A percentile compares a stretch with the other conserved stretches of the same genome.
phyloP scores from a whole-genome alignment of 2,329 filamentous ascomycete genomes.

The Penicillium decumbens region DNA sequence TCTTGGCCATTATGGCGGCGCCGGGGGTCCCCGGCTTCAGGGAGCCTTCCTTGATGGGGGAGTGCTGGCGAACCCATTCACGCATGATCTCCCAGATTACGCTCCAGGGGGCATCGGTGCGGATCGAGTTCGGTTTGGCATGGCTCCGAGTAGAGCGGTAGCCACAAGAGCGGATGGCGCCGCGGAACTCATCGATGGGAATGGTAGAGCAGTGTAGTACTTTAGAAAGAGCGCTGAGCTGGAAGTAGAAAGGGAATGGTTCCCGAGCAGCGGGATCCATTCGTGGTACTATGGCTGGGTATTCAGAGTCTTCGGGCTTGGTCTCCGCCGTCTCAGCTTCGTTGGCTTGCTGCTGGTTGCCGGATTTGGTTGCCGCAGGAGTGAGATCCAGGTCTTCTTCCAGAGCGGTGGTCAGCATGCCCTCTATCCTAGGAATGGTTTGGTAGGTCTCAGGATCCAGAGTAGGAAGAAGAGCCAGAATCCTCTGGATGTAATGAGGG shows the following conservation, averaged over 20 bases:
- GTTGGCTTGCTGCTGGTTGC: slow-evolving; percentile 8
- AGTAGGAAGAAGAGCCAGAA: slow-evolving; percentile 67
- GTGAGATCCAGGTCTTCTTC: slow-evolving; percentile 59
- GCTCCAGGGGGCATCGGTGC: slow-evolving; percentile 87
- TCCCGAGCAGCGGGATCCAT: slow-evolving; percentile 63
- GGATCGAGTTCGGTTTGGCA: slow-evolving; percentile 82
- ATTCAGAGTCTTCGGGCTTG: slow-evolving; percentile 15
- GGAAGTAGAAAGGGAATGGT: slow-evolving; percentile 79
- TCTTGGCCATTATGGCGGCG: slow-evolving; percentile 59
- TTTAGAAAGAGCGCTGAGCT: slow-evolving; percentile 68
- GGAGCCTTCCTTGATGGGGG: slow-evolving; percentile 68
- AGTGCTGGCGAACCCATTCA: slow-evolving; percentile 80
- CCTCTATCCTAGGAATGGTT: slow-evolving; percentile 75
- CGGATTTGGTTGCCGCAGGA: slow-evolving; percentile 1
- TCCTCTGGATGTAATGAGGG: slow-evolving; percentile 70
- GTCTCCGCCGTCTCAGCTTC: slow-evolving; percentile 7
- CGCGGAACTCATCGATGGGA: slow-evolving; percentile 71
- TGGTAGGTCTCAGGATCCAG: slow-evolving; percentile 67
- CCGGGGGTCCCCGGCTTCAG: slow-evolving; percentile 68
- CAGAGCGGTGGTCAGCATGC: slow-evolving; percentile 83
- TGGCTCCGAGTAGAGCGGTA: slow-evolving; percentile 83
- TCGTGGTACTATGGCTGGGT: slow-evolving; percentile 41
- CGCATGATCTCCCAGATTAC: slow-evolving; percentile 90
- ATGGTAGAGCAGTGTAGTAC: slow-evolving; percentile 75
- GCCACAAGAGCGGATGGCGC: slow-evolving; percentile 73